Conservation (phyloP, 345 rosid species). For the Microthlaspi erraticum region DNA sequence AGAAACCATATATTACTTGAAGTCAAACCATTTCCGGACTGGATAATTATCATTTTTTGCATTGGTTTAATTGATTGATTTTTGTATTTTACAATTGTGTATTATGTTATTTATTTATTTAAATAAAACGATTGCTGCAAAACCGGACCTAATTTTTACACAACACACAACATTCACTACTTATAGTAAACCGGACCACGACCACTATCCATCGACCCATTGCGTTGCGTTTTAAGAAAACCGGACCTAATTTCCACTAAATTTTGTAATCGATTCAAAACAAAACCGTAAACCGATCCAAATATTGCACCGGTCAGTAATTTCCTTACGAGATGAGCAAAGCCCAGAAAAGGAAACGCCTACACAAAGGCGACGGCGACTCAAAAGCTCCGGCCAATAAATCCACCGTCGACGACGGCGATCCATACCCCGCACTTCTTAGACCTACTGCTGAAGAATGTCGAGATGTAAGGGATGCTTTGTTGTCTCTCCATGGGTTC, state of each 20-base stretch:
- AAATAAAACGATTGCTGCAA: too few species aligned
- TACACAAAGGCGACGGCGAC: conserved; percentile 34
- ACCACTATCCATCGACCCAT: not conserved
- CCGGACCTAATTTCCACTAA: not conserved
- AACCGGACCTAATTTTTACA: too few species aligned
- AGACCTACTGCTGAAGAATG: conserved; percentile 38
- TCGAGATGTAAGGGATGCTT: conserved; percentile 38
- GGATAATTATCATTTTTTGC: too few species aligned
- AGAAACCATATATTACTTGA: too few species aligned
- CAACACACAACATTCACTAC: too few species aligned
- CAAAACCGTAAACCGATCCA: conserved; percentile 25
- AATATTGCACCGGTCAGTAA: not conserved
- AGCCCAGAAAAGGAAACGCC: conserved; percentile 41
- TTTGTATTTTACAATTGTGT: too few species aligned
- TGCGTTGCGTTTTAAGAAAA: not conserved
- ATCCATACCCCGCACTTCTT: conserved; percentile 37
- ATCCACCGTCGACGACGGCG: conserved; percentile 16
- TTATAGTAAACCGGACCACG: too few species aligned
- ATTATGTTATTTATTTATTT: too few species aligned
- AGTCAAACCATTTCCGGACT: too few species aligned
- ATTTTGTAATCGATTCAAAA: not conserved
- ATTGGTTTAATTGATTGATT: too few species aligned
- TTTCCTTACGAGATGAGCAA: conserved; percentile 29
- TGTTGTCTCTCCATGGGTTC: conserved; percentile 45
- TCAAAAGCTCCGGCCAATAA: conserved; percentile 20